phyloP scores from a whole-genome alignment of 192 early-diverging fungal genomes.

The Dissophora globulifera region DNA sequence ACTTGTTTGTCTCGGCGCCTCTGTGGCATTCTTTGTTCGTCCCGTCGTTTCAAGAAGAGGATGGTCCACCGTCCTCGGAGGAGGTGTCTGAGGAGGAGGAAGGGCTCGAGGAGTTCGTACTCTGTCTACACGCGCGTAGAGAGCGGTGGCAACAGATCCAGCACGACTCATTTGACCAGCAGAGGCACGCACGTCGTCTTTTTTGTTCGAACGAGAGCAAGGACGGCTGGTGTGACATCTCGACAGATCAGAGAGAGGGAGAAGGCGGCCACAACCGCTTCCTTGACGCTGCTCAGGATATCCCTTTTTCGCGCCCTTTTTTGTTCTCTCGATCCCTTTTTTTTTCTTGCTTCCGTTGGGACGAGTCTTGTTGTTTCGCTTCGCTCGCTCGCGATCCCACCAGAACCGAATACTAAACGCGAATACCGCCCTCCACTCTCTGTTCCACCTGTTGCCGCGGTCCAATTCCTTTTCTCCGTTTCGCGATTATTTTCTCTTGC shows the following conservation, averaged over 20 bases:
- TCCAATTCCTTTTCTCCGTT: neutral
- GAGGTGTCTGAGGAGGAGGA: slow-evolving; percentile 2
- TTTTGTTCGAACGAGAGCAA: neutral
- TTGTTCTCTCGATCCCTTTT: neutral
- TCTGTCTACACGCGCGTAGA: neutral
- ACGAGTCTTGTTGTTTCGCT: slow-evolving; percentile 1
- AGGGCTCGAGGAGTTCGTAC: neutral
- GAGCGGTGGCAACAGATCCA: neutral
- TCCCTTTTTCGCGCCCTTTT: neutral
- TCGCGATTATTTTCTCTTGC: neutral
- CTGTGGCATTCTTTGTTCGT: neutral
- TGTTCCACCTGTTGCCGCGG: too few species aligned
- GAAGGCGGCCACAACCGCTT: neutral
- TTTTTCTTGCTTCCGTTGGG: neutral
- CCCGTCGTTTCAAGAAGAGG: slow-evolving; percentile 14
- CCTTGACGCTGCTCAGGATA: neutral
- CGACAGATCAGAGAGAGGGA: slow-evolving; percentile 7
- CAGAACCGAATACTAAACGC: slow-evolving; percentile 32
- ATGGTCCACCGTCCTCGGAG: slow-evolving; percentile 1
- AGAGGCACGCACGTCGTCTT: neutral
- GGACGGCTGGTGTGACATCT: neutral
- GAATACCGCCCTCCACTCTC: slow-evolving; percentile 8
- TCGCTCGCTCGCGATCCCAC: neutral
- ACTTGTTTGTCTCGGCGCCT: neutral
- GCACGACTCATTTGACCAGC: neutral